Base-by-base conservation (phyloP, 2,329 filamentous ascomycete species). In the Pochonia chlamydosporia region DNA sequence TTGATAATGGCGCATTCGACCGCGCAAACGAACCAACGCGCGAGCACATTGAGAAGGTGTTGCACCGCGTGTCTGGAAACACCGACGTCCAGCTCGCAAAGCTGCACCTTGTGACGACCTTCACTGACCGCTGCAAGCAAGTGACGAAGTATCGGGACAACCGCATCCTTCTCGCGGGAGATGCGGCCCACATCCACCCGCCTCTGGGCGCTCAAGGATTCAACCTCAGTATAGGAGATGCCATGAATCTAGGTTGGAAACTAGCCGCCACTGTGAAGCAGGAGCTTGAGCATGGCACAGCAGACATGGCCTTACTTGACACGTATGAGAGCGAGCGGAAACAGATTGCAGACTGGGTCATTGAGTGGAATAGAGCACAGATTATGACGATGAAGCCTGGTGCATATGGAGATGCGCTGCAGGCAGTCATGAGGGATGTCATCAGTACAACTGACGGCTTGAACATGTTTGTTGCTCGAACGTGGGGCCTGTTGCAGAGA, bases 221-320 rank as follows among this genome's bases (percentile, higher is more conserved):
- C 65, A 77, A 77, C 49, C 72, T 72, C 0, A 73, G 74, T 0
- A 65, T 77, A 18, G 70, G 69, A 42, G 74, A 77, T 52, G 68
- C 72, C 2, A 66, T 73, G 30, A 76, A 76, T 33, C 58, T 77
- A 4, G 68, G 68, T n/a, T 77, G 74, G 72, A 77, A 76, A 51
- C 59, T 77, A 3, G 65, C 68, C 0, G 62, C 68, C 0, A 67
- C 70, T 1, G 49, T 75, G 3, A 49, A 56, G 20, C 42, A 45
- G 43, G 51, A 51, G 43, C n/a, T n/a, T n/a, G 5, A 9, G 16
- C 37, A 40, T 7, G 20, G 20, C 13, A 13, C 16, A 21, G 37
- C n/a, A 7, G 37, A 21, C 16, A 18, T 47, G 6, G 33, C 43
- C 3, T 59, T 78, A 1, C 59, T 79, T 2, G 63, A 72, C 35